Conservation (phyloP, 257 asterid species). For the Mentha longifolia region DNA sequence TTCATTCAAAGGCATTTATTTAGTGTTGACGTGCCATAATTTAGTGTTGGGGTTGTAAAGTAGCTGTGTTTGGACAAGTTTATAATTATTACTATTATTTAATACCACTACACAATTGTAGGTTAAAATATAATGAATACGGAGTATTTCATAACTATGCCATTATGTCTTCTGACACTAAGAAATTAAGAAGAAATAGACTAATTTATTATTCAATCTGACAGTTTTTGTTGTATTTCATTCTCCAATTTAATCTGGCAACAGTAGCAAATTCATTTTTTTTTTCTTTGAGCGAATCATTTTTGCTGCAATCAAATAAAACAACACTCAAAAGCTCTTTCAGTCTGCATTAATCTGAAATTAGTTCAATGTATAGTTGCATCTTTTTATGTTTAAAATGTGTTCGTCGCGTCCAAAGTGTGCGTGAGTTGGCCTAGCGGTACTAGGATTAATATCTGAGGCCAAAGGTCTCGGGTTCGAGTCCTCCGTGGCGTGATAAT, state of each 20-base stretch:
- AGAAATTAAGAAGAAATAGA: neutral
- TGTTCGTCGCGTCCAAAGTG: too few species aligned
- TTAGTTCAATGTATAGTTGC: too few species aligned
- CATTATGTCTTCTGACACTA: neutral
- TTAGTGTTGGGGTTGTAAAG: constrained; percentile 9
- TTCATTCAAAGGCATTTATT: constrained; percentile 21
- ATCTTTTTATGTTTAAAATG: too few species aligned
- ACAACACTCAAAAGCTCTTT: neutral
- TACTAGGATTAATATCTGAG: too few species aligned
- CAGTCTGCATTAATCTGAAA: neutral
- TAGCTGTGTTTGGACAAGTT: constrained; percentile 5
- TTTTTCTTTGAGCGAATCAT: neutral
- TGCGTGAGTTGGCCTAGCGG: too few species aligned
- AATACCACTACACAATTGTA: neutral
- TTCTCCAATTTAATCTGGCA: neutral
- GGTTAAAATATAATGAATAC: constrained; percentile 1
- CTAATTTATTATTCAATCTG: neutral
- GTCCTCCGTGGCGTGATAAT: too few species aligned
- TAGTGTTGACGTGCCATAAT: constrained; percentile 26
- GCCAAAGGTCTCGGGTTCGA: too few species aligned
- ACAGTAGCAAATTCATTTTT: neutral
- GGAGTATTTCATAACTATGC: neutral
- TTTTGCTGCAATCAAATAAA: too few species aligned
- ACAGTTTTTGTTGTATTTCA: neutral
- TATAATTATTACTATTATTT: neutral